Base-by-base conservation (phyloP, 495 filamentous ascomycete species). In the Tuber brumale region DNA sequence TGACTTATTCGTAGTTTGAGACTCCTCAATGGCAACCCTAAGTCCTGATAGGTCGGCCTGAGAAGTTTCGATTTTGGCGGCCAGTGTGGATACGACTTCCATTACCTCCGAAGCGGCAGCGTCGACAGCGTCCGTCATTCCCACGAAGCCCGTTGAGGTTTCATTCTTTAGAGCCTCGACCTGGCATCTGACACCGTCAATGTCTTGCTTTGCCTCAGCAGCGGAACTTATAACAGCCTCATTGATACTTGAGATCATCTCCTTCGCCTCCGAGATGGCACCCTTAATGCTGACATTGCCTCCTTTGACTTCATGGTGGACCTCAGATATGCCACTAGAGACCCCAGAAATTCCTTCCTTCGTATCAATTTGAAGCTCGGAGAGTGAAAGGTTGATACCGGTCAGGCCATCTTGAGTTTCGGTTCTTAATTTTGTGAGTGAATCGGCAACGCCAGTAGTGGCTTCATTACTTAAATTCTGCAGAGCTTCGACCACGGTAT, bases 71-170 rank as follows among this genome's bases (percentile, higher is more conserved):
- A 84, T 76, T 72, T 86, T 86, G 1, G 76, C 69, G 45, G 80
- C 78, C 31, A 86, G 76, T 37, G 71, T 23, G 23, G 79, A 76
- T 61, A 83, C 82, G 18, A 43, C 76, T 31, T 80, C 74, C 76
- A 79, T 79, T 48, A 81, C 23, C 39, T 82, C 80, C 44, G 72
- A 74, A 74, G 95, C 92, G 1, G 97, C 87, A 70, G 89, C 90
- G 71, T 92, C 92, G 31, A 97, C 89, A 5, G 90, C 88, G 76
- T 93, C 93, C 83, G 97, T 93, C 57, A 93, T 89, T 72, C 89
- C 86, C 61, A 92, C 89, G 75, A 95, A 87, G 74, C 92, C 91
- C 82, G 96, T 91, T 78, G 95, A 93, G 7, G 89, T 87, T 66
- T 95, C 92, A 76, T 87, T 83, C 81, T 90, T 94, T 79, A 97